phyloP scores from a whole-genome alignment of 2,329 filamentous ascomycete species.

The Alternaria infectoria region DNA sequence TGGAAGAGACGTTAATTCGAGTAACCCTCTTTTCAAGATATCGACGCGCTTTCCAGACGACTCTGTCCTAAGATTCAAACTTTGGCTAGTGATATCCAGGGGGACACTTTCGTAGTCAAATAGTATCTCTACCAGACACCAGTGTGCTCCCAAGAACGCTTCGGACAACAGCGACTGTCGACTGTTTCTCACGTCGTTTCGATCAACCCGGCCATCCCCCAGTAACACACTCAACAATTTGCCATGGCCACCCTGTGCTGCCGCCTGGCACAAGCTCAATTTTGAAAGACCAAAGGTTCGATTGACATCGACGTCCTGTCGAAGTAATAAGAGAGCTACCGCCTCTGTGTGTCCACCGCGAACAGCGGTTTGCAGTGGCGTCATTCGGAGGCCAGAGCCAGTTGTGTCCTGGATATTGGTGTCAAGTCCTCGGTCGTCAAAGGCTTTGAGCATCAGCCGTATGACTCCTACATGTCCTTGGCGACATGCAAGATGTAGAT shows the following conservation, averaged over 20 bases:
- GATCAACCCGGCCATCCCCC: background rate
- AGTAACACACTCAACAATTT: background rate
- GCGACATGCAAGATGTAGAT: background rate
- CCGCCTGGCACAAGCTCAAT: background rate
- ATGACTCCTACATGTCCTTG: background rate
- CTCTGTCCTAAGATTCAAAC: background rate
- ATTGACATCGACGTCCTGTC: background rate
- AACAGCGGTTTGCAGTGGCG: background rate
- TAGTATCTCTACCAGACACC: background rate
- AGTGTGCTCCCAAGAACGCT: background rate
- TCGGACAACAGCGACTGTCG: background rate
- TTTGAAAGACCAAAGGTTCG: background rate
- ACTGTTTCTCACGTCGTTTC: background rate
- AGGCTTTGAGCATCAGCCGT: background rate
- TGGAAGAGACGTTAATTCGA: background rate
- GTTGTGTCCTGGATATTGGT: background rate
- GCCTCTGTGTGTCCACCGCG: background rate
- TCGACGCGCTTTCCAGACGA: background rate
- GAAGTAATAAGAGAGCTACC: background rate
- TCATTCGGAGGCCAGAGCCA: rapidly evolving
- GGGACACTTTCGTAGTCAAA: too few relatives aligned
- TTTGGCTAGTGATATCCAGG: too few relatives aligned
- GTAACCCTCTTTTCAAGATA: background rate
- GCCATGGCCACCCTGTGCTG: background rate
- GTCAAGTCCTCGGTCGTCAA: background rate